A percentile compares a stretch with the other conserved stretches of the same genome.
Conservation (phyloP, 1,284 basidiomycete species). For the Irpex sp. region DNA sequence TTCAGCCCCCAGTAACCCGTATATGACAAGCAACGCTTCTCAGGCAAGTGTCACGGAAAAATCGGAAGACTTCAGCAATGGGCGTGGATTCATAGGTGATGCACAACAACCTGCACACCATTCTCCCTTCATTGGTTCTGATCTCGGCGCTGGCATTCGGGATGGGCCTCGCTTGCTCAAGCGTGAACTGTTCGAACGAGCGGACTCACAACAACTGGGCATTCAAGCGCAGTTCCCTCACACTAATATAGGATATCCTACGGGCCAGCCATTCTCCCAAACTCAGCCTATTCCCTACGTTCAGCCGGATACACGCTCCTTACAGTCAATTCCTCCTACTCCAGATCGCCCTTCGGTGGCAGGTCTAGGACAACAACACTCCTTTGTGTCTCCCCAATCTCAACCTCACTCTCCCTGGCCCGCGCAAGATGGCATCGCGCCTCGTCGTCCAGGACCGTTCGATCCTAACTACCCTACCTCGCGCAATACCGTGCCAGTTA, state of each 20-base stretch:
- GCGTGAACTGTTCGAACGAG: conserved; percentile 20
- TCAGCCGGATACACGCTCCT: conserved; percentile 19
- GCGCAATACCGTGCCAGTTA: conserved; percentile 20
- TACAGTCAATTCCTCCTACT: conserved; percentile 16
- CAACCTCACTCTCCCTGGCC: conserved; percentile 31
- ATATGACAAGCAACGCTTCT: background rate
- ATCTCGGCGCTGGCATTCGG: conserved; percentile 10
- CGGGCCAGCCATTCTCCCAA: conserved; percentile 27
- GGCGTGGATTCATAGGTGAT: background rate
- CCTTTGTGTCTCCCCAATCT: conserved; percentile 15
- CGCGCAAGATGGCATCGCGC: conserved; percentile 25
- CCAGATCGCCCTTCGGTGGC: conserved; percentile 22
- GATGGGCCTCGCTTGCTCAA: conserved; percentile 16
- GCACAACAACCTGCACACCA: background rate
- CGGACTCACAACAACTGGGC: conserved; percentile 4
- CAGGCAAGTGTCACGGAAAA: background rate
- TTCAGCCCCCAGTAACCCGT: background rate
- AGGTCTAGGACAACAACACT: conserved; percentile 15
- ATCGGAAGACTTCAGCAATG: conserved; percentile 1
- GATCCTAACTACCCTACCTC: conserved; percentile 30
- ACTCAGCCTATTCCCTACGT: conserved; percentile 27
- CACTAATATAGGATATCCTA: conserved; percentile 22
- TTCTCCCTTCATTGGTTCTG: conserved; percentile 8
- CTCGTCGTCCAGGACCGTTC: conserved; percentile 41
- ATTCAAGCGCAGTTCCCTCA: conserved; percentile 14